phyloP scores from a whole-genome alignment of 371 early-diverging fungal species.

The Dichotomocladium elegans region DNA sequence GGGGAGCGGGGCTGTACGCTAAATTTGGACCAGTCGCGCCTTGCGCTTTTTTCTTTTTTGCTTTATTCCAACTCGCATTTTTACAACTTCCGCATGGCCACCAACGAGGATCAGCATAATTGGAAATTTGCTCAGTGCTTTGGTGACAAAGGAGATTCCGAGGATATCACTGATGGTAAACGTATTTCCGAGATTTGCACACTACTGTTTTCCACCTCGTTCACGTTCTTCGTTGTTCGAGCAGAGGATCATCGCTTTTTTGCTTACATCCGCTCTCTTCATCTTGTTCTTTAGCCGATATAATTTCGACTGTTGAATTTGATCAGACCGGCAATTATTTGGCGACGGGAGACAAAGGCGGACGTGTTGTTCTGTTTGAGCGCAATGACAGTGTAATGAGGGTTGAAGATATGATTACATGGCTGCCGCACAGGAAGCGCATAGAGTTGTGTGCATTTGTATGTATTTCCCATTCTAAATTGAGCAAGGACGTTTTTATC shows the following conservation, averaged over 20 bases:
- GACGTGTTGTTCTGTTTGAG: conserved; percentile 88
- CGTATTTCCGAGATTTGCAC: too few species aligned
- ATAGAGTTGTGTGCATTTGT: not conserved
- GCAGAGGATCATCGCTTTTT: not conserved
- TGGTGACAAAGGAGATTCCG: conserved; percentile 97
- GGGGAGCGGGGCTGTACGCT: too few species aligned
- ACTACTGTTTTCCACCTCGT: not conserved
- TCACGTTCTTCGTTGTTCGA: too few species aligned
- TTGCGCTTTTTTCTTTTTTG: not conserved
- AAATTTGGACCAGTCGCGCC: not conserved
- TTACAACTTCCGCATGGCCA: not conserved
- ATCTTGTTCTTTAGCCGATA: conserved; percentile 65
- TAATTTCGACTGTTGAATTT: conserved; percentile 93
- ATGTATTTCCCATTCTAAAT: not conserved
- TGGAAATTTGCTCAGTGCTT: conserved; percentile 99
- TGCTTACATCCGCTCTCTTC: not conserved
- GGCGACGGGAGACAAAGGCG: conserved; percentile 91
- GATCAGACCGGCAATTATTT: conserved; percentile 88
- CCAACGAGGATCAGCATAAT: conserved; percentile 53
- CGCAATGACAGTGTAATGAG: conserved; percentile 81
- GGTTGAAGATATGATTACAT: too few species aligned
- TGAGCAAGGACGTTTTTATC: too few species aligned
- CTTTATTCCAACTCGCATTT: too few species aligned
- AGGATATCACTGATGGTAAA: conserved; percentile 96
- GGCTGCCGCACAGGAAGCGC: too few species aligned